A percentile compares a stretch with the other conserved stretches of the same genome.
These are phyloP conservation scores for Smittium mucronatum DNA, from an alignment of 371 early-diverging fungal genomes.

Conservation along the genomic window DNA sequence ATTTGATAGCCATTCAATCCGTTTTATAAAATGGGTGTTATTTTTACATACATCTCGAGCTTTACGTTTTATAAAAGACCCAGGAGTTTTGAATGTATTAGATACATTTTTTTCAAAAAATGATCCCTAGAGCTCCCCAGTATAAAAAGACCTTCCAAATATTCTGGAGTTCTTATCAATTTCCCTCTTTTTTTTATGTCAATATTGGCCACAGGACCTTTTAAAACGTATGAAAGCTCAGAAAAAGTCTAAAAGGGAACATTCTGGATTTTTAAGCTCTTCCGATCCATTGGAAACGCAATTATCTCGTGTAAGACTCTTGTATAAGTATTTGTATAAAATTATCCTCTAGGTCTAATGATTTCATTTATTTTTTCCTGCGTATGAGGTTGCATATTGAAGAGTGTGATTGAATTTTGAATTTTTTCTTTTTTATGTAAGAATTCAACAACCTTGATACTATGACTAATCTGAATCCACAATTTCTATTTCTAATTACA, in stretches of 20 bases:
- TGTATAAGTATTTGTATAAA: conserved; percentile 31
- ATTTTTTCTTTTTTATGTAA: conserved; percentile 20
- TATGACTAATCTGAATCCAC: conserved; percentile 19
- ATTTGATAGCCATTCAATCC: not conserved
- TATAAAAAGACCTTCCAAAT: not conserved
- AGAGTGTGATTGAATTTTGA: conserved; percentile 21
- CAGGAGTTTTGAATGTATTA: not conserved
- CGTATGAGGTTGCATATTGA: conserved; percentile 23
- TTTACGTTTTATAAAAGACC: not conserved
- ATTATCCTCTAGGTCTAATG: conserved; percentile 30
- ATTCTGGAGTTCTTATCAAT: conserved; percentile 23
- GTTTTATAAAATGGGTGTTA: not conserved
- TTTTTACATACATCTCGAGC: not conserved
- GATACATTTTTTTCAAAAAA: not conserved
- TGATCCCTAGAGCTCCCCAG: not conserved
- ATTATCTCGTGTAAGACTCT: conserved; percentile 21
- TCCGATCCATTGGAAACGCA: conserved; percentile 36
- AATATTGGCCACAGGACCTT: conserved; percentile 29
- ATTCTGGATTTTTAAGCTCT: conserved; percentile 35
- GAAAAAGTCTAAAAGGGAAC: conserved; percentile 35
- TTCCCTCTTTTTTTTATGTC: conserved; percentile 21
- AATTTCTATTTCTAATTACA: not conserved
- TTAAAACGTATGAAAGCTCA: conserved; percentile 34
- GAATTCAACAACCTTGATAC: conserved; percentile 27
- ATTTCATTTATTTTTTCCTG: conserved; percentile 22